Evolutionary conservation across 1,284 basidiomycete species (phyloP).

Genomic region (Pyrrhoderma lamaoense): DNA sequence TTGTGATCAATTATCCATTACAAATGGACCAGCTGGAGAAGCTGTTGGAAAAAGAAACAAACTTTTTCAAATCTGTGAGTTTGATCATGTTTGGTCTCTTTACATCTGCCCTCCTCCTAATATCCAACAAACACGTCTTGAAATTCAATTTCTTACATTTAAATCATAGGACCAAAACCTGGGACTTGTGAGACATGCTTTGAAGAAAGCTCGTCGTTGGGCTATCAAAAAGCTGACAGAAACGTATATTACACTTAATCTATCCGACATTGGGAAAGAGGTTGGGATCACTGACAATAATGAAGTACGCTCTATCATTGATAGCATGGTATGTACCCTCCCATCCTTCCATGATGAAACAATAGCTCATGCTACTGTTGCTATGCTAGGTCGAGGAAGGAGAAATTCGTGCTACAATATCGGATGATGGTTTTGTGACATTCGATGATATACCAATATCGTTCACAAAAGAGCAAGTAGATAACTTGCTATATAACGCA

Average conservation of each 20-base stretch:
- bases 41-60: constrained; percentile 45
- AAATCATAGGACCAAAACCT: constrained; percentile 56
- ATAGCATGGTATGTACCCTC: constrained; percentile 56
- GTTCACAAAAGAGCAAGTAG: constrained; percentile 60
- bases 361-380: neutral
- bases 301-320: constrained; percentile 49
- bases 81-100: neutral
- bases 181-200: constrained; percentile 58
- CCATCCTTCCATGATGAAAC: neutral
- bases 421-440: constrained; percentile 58
- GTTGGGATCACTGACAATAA: constrained; percentile 50
- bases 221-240: constrained; percentile 67
- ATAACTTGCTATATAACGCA: constrained; percentile 52
- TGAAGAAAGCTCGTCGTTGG: constrained; percentile 65
- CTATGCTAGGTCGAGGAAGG: constrained; percentile 54
- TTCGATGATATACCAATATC: constrained; percentile 56
- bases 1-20: constrained; percentile 57
- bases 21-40: constrained; percentile 36
- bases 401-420: constrained; percentile 60
- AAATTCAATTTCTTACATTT: too few species aligned
- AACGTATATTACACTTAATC: constrained; percentile 69
- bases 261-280: constrained; percentile 59
- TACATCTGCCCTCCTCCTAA: neutral
- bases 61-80: constrained; percentile 44
- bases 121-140: neutral